Evolutionary conservation across 2,329 filamentous ascomycete genomes (phyloP).

Genomic region (Microcyclospora pomicola): DNA sequence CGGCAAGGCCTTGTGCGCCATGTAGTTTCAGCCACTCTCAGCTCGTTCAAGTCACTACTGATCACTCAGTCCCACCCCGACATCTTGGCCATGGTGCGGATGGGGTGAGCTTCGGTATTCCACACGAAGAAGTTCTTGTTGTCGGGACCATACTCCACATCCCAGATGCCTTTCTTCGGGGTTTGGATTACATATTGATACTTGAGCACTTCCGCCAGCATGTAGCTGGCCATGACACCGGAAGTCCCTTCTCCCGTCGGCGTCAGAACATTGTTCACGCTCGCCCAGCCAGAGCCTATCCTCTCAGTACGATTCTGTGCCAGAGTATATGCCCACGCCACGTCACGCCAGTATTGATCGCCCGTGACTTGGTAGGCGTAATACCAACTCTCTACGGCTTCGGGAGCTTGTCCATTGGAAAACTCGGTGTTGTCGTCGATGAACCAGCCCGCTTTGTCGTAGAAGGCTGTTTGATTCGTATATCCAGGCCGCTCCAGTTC

Average conservation of each 20-base stretch:
- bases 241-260: neutral
- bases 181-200: neutral
- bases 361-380: conserved; percentile 13
- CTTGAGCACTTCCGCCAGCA: conserved; percentile 1
- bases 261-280: conserved; percentile 7
- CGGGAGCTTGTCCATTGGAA: conserved; percentile 1
- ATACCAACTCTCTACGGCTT: conserved; percentile 11
- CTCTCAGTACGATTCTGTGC: conserved; percentile 8
- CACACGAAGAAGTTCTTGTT: neutral
- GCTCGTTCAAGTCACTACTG: too few relatives aligned
- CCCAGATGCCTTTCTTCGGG: neutral
- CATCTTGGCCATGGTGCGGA: too few relatives aligned
- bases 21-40: too few relatives aligned
- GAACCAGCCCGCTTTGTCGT: conserved; percentile 1
- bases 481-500: neutral
- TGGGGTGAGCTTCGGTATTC: neutral
- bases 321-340: conserved; percentile 8
- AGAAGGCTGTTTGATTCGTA: neutral
- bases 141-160: too few relatives aligned
- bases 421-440: neutral
- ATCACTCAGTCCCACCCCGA: too few relatives aligned
- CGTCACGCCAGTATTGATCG: conserved; percentile 10
- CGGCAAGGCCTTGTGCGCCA: too few relatives aligned
- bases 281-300: conserved; percentile 1
- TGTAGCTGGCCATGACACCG: neutral